Evolutionary conservation across 768 basidiomycete genomes (phyloP), one percentile per base, ranked within the genome.

Genomic region (Hericium alpestre): DNA sequence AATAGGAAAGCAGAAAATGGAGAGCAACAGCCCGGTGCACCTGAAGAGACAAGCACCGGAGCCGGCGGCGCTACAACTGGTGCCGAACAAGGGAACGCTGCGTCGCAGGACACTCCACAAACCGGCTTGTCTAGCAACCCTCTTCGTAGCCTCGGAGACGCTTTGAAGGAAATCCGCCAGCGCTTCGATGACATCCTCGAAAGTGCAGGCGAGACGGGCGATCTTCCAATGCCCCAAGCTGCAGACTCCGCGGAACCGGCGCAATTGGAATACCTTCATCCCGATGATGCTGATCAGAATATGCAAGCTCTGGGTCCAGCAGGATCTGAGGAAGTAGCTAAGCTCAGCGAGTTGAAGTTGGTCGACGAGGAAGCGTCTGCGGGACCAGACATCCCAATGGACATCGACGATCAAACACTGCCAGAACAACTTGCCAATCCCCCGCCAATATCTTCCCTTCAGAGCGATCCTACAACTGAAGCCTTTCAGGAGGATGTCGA

Each of bases 291-390:
- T 27, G 82, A 80, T 59, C 73, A 86, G 55, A 80, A 86, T 38
- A 88, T 88, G 82, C 92, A 95, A 70, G 92, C 93, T 1, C 79
- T 98, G 20, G 95, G 92, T 6, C 83, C 91, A 1, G 86, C 94
- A 2, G 83, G 79, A 10, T 84, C 90, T 46, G 92, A 95, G 62
- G 83, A 93, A 66, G 80, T 82, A 11, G 86, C 88, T 16, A 89
- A 86, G 65, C 73, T 96, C 49, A 79, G 86, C 61, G 86, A 95
- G 53, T 82, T 97, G 38, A 86, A 81, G 48, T 74, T 96, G 60
- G 69, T 83, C 25, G 90, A 90, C 59, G 82, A 82, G 2, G 76
- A 80, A 15, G 68, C 70, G 53, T 61, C 67, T 41, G 48, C 20
- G 9, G 46, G 50, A 23, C 60, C 70, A 2, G 65, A 66, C 20